Conservation (phyloP, 2,329 filamentous ascomycete species). For the Nemania serpens region DNA sequence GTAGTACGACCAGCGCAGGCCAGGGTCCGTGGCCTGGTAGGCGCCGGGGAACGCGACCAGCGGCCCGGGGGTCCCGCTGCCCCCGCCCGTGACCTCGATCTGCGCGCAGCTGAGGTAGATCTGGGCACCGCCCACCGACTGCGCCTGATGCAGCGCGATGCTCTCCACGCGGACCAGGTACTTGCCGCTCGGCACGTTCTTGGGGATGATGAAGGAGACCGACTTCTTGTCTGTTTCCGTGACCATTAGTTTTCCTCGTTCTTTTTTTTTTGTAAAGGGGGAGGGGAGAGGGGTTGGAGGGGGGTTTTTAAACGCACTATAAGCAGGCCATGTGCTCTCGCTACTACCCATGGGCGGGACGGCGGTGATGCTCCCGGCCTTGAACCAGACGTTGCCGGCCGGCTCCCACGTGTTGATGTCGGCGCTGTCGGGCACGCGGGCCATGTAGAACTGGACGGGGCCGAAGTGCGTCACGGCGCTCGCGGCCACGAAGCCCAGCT, state of each 20-base stretch:
- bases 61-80: conserved; percentile 41
- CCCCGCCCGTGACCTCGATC: conserved; percentile 45
- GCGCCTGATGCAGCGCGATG: conserved; percentile 47
- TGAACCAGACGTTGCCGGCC: conserved; percentile 43
- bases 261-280: background rate
- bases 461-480: conserved; percentile 40
- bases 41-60: conserved; percentile 42
- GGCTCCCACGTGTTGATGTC: conserved; percentile 42
- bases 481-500: conserved; percentile 39
- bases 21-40: conserved; percentile 39
- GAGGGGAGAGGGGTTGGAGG: background rate
- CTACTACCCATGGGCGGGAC: conserved; percentile 31
- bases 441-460: conserved; percentile 44
- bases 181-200: conserved; percentile 41
- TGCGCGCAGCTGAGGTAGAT: conserved; percentile 48
- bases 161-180: conserved; percentile 47
- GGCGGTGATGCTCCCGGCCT: conserved; percentile 37
- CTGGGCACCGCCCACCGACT: conserved; percentile 43
- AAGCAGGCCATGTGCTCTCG: conserved; percentile 37
- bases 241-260: background rate
- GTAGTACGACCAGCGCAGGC: conserved; percentile 37
- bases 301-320: conserved; percentile 25
- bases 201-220: conserved; percentile 43
- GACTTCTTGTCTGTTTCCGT: conserved; percentile 33
- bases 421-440: conserved; percentile 37